Evolutionary conservation across 75 land plant genomes (phyloP).

Genomic region (Cunninghamia lanceolata): DNA sequence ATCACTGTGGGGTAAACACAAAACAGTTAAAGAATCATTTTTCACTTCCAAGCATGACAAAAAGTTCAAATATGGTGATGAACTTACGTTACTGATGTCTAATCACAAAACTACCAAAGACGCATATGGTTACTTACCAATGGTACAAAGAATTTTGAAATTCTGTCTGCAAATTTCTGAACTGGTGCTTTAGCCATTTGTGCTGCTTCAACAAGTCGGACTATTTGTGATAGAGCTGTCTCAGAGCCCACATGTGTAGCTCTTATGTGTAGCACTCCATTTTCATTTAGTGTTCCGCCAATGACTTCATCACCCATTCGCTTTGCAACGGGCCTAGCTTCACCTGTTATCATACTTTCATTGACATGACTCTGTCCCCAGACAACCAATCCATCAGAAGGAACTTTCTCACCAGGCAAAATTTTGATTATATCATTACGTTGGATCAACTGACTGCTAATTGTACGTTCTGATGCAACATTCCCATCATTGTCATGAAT

Average conservation of each 20-base stretch:
- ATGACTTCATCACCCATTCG: slow-evolving; percentile 83
- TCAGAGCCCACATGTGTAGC: slow-evolving; percentile 98
- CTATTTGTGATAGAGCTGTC: slow-evolving; percentile 89
- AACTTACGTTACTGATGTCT: background rate
- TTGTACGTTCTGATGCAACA: slow-evolving; percentile 58
- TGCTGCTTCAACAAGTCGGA: slow-evolving; percentile 93
- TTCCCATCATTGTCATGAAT: slow-evolving; percentile 48
- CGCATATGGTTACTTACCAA: slow-evolving; percentile 35
- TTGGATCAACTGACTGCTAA: slow-evolving; percentile 78
- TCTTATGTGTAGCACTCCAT: slow-evolving; percentile 73
- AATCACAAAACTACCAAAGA: background rate
- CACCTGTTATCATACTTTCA: slow-evolving; percentile 98
- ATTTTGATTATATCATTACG: slow-evolving; percentile 79
- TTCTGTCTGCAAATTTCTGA: slow-evolving; percentile 87
- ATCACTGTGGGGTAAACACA: background rate
- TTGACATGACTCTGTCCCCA: slow-evolving; percentile 94
- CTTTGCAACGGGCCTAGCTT: slow-evolving; percentile 79
- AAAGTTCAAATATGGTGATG: background rate
- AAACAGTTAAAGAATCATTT: background rate
- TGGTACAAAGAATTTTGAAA: slow-evolving; percentile 90
- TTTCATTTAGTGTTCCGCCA: slow-evolving; percentile 92
- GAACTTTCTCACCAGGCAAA: slow-evolving; percentile 78
- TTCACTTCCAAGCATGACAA: background rate
- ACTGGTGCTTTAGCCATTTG: slow-evolving; percentile 96
- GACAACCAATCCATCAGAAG: slow-evolving; percentile 84